These are phyloP conservation scores for Septoria petroselini DNA, from an alignment of 2,329 filamentous ascomycete species.

Conservation along the genomic window DNA sequence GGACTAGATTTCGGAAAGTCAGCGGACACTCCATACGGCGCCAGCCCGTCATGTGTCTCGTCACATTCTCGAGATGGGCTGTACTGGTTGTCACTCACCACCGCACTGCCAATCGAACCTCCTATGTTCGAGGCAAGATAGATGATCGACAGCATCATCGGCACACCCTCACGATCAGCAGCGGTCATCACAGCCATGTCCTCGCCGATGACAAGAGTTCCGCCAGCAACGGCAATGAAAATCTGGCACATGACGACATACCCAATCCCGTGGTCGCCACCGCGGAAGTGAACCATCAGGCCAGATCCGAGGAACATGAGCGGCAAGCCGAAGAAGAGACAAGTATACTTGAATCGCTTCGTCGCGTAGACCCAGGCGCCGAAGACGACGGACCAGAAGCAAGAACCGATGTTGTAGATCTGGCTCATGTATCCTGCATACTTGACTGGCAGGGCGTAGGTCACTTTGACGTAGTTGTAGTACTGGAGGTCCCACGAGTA, in stretches of 20 bases:
- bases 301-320: constrained; percentile 37
- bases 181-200: constrained; percentile 57
- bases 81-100: too few relatives aligned
- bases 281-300: constrained; percentile 40
- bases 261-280: constrained; percentile 43
- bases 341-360: constrained; percentile 51
- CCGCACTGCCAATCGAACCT: constrained; percentile 31
- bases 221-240: constrained; percentile 54
- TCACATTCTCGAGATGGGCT: too few relatives aligned
- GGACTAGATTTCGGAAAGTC: too few relatives aligned
- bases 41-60: too few relatives aligned
- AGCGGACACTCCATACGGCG: too few relatives aligned
- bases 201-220: constrained; percentile 53
- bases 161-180: constrained; percentile 34
- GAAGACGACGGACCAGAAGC: constrained; percentile 46
- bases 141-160: constrained; percentile 39
- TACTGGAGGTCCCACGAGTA: constrained; percentile 44
- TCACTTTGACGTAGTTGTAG: constrained; percentile 48
- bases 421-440: constrained; percentile 34
- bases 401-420: constrained; percentile 42
- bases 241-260: constrained; percentile 57
- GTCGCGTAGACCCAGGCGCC: constrained; percentile 49
- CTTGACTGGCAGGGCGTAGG: constrained; percentile 42
- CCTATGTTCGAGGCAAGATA: constrained; percentile 35
- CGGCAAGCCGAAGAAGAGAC: constrained; percentile 37